A percentile compares a stretch with the other conserved stretches of the same genome.
phyloP scores from a whole-genome alignment of 1,284 basidiomycete genomes.

The Sporisorium exsertum region DNA sequence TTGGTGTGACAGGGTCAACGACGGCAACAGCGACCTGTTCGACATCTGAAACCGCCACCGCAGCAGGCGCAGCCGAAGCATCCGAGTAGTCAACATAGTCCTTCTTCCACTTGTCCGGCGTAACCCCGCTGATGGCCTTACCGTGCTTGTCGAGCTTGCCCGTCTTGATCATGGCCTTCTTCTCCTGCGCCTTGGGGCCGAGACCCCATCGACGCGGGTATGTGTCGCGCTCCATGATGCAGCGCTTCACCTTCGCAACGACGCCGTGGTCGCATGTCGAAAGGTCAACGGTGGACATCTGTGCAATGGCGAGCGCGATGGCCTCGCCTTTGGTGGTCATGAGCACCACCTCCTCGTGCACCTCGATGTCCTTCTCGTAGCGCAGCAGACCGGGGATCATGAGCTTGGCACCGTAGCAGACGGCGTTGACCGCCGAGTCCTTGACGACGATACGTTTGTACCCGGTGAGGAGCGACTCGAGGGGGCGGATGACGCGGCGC shows the following conservation, averaged over 20 bases:
- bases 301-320: constrained; percentile 84
- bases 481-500: constrained; percentile 90
- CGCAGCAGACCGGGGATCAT: constrained; percentile 99
- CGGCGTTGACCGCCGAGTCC: constrained; percentile 98
- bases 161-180: constrained; percentile 84
- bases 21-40: constrained; percentile 38
- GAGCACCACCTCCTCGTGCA: constrained; percentile 96
- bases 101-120: constrained; percentile 89
- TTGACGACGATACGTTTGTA: constrained; percentile 99
- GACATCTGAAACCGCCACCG: constrained; percentile 17
- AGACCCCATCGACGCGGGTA: constrained; percentile 98
- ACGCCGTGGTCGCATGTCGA: constrained; percentile 99
- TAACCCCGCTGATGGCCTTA: constrained; percentile 88
- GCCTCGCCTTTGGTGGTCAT: constrained; percentile 99
- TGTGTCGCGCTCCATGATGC: constrained; percentile 98
- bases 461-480: constrained; percentile 92
- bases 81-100: constrained; percentile 91
- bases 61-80: constrained; percentile 62
- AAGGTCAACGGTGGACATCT: constrained; percentile 97
- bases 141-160: constrained; percentile 97
- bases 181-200: constrained; percentile 93
- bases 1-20: constrained; percentile 39
- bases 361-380: constrained; percentile 94
- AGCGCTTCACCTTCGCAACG: constrained; percentile 98
- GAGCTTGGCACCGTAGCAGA: constrained; percentile 99